These are phyloP conservation scores for Poa pratensis DNA, from an alignment of 176 grass and related monocot species.

Conservation along the genomic window DNA sequence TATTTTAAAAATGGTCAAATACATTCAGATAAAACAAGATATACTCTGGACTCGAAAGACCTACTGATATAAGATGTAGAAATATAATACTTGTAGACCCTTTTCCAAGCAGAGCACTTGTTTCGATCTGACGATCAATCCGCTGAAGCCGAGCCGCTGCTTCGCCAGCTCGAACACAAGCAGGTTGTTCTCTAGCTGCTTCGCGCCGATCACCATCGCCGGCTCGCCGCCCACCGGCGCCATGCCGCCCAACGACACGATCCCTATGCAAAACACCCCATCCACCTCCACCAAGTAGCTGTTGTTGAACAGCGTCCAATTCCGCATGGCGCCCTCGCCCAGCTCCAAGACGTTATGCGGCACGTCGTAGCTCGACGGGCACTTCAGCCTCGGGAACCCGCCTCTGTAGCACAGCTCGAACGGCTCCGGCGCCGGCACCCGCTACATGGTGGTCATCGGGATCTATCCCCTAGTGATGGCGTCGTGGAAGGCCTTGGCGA, in stretches of 20 bases:
- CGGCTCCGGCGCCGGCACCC: conserved; percentile 41
- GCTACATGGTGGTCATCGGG: background rate
- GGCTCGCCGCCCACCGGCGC: background rate
- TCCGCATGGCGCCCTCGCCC: conserved; percentile 29
- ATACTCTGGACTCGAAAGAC: conserved; percentile 25
- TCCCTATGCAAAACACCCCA: conserved; percentile 31
- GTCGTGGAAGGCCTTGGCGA: conserved; percentile 42
- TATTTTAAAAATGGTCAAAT: background rate
- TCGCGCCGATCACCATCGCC: conserved; percentile 50
- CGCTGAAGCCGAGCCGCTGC: conserved; percentile 39
- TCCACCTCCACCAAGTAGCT: conserved; percentile 51
- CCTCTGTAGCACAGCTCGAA: conserved; percentile 57
- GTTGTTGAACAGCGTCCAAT: conserved; percentile 51
- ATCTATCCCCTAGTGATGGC: conserved; percentile 8
- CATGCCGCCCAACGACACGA: conserved; percentile 51
- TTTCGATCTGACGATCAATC: no score
- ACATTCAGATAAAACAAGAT: background rate
- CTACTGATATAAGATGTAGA: conserved; percentile 73
- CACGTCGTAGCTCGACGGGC: conserved; percentile 37
- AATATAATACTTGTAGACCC: conserved; percentile 70
- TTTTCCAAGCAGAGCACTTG: no score
- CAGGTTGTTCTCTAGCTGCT: conserved; percentile 61
- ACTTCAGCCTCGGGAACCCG: conserved; percentile 35
- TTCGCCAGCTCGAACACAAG: conserved; percentile 59
- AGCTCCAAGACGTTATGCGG: conserved; percentile 49